These are phyloP conservation scores for Leccinum rimulosum DNA, from an alignment of 768 basidiomycete species.

Conservation along the genomic window DNA sequence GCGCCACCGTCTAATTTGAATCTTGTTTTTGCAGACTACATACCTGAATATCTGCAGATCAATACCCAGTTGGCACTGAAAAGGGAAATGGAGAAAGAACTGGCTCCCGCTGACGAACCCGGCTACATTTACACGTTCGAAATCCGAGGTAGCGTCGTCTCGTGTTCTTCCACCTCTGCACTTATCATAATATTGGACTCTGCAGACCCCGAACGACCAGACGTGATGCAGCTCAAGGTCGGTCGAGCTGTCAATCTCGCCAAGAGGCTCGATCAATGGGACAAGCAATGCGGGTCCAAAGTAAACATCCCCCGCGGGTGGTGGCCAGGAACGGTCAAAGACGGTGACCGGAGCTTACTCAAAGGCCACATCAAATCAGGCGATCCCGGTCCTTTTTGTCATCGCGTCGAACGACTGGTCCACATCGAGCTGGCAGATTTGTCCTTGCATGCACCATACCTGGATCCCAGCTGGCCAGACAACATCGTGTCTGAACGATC, in stretches of 20 bases:
- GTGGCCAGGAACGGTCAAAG: slow-evolving; percentile 59
- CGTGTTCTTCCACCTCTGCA: neutral
- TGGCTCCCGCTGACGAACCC: slow-evolving; percentile 54
- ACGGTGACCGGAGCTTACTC: slow-evolving; percentile 49
- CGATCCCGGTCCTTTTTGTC: slow-evolving; percentile 60
- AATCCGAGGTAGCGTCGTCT: slow-evolving; percentile 54
- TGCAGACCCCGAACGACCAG: slow-evolving; percentile 32
- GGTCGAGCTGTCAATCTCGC: slow-evolving; percentile 73
- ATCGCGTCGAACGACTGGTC: slow-evolving; percentile 74
- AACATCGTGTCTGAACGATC: slow-evolving; percentile 28
- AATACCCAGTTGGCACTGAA: slow-evolving; percentile 60
- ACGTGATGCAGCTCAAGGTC: slow-evolving; percentile 68
- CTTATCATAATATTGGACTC: slow-evolving; percentile 7
- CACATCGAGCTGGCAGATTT: slow-evolving; percentile 81
- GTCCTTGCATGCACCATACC: slow-evolving; percentile 54
- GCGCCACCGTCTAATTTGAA: slow-evolving; percentile 5
- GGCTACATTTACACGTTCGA: slow-evolving; percentile 86
- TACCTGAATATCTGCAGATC: slow-evolving; percentile 59
- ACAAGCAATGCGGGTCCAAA: slow-evolving; percentile 76
- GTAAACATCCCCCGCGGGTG: slow-evolving; percentile 71
- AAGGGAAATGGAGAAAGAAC: slow-evolving; percentile 52
- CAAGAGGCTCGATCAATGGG: slow-evolving; percentile 76
- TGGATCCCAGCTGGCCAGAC: slow-evolving; percentile 48
- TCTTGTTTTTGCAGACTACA: slow-evolving; percentile 50
- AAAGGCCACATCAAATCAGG: slow-evolving; percentile 65